Percentiles rank a stretch among this genome's conserved stretches.
Evolutionary conservation across 106 monocot genomes (phyloP).

Genomic region (Phalaenopsis equestris): DNA sequence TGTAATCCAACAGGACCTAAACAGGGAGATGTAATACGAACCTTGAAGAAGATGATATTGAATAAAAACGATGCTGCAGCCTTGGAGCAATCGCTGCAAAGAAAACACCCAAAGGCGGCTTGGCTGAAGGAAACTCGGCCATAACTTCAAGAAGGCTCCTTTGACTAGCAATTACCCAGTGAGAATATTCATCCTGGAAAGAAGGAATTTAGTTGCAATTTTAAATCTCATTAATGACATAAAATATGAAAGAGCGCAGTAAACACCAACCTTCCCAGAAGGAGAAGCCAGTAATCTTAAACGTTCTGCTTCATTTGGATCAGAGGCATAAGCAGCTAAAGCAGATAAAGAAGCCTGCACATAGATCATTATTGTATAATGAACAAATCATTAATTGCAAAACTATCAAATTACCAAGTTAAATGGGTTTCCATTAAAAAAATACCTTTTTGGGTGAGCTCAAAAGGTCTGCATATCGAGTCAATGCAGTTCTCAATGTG

Average conservation of each 20-base stretch:
- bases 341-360: slow-evolving; percentile 61
- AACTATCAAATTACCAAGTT: not conserved
- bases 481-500: slow-evolving; percentile 60
- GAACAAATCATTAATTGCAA: not conserved
- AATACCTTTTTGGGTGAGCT: slow-evolving; percentile 67
- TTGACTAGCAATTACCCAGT: slow-evolving; percentile 65
- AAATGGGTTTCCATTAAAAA: not conserved
- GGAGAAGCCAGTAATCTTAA: slow-evolving; percentile 61
- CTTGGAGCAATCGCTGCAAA: slow-evolving; percentile 71
- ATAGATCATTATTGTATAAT: not conserved
- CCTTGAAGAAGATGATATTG: slow-evolving; percentile 76
- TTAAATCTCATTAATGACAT: not conserved
- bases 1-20: not conserved
- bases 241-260: not conserved
- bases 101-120: slow-evolving; percentile 69
- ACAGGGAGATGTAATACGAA: slow-evolving; percentile 2
- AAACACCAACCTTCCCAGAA: slow-evolving; percentile 61
- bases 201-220: slow-evolving; percentile 2
- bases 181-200: slow-evolving; percentile 66
- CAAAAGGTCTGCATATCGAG: slow-evolving; percentile 59
- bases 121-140: slow-evolving; percentile 59
- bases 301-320: slow-evolving; percentile 61
- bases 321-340: slow-evolving; percentile 77
- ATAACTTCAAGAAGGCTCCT: slow-evolving; percentile 79
- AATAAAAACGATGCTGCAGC: slow-evolving; percentile 74